phyloP scores from a whole-genome alignment of 163 green algal genomes.

The Chlamydomonas reinhardtii region DNA sequence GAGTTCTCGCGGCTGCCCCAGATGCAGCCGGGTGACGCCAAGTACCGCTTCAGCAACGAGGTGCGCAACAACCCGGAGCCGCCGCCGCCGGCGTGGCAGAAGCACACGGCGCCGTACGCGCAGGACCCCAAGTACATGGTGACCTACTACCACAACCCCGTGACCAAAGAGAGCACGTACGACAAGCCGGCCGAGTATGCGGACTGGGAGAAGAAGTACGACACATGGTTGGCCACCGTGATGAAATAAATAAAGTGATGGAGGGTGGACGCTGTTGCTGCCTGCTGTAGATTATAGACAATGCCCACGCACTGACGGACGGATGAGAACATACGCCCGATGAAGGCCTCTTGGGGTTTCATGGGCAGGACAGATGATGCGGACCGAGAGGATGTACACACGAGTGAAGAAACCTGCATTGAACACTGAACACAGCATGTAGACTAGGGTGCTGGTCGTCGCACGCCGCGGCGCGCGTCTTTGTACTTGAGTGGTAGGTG shows the following conservation, averaged over 20 bases:
- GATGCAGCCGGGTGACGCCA: slow-evolving; percentile 51
- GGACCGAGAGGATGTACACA: no score
- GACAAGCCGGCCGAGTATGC: slow-evolving; percentile 65
- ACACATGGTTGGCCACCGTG: slow-evolving; percentile 29
- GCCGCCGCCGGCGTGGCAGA: slow-evolving; percentile 52
- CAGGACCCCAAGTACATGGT: slow-evolving; percentile 49
- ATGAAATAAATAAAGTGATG: slow-evolving; percentile 9
- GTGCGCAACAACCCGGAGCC: slow-evolving; percentile 47
- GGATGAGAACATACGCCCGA: no score
- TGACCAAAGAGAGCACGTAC: slow-evolving; percentile 61
- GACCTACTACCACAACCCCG: slow-evolving; percentile 64
- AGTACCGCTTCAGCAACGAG: slow-evolving; percentile 52
- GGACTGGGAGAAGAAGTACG: slow-evolving; percentile 46
- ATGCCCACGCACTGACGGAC: no score
- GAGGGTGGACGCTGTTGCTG: no score
- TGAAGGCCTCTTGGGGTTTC: no score
- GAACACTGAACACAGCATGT: no score
- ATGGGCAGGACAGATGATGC: no score
- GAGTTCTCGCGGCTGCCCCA: slow-evolving; percentile 50
- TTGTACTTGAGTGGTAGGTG: no score
- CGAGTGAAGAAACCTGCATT: no score
- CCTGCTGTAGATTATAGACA: no score
- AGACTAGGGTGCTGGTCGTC: no score
- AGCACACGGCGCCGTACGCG: slow-evolving; percentile 50
- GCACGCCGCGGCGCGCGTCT: no score